Evolutionary conservation across 345 rosid species (phyloP).

Genomic region (Tarenaya hassleriana): DNA sequence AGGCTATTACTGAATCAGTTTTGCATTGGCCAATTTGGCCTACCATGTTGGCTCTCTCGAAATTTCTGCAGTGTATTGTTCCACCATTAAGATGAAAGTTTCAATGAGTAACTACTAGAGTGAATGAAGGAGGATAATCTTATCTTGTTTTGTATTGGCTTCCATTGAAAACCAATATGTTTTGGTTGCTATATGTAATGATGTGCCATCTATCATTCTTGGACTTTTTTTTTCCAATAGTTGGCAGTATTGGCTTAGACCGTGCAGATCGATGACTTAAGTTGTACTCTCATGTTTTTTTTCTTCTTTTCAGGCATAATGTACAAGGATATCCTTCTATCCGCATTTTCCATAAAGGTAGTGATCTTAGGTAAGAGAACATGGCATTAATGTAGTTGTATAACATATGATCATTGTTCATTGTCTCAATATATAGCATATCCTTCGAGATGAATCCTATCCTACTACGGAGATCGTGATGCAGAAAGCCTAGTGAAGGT

Average conservation of each 20-base stretch:
- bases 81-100: conserved; percentile 7
- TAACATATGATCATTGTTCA: no score
- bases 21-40: conserved; percentile 2
- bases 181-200: conserved; percentile 12
- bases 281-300: conserved; percentile 6
- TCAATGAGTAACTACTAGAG: conserved; percentile 4
- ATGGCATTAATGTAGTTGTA: no score
- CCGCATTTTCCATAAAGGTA: conserved; percentile 97
- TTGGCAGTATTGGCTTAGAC: no score
- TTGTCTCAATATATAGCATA: no score
- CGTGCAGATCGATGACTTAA: conserved; percentile 9
- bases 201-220: conserved; percentile 5
- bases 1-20: conserved; percentile 11
- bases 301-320: conserved; percentile 56
- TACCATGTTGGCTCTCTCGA: conserved; percentile 7
- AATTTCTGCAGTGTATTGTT: conserved; percentile 8
- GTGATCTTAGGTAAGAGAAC: conserved; percentile 58
- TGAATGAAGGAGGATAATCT: conserved; percentile 8
- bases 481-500: conserved; percentile 94
- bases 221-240: conserved; percentile 5
- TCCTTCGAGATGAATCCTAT: no score
- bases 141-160: conserved; percentile 6
- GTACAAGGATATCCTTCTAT: conserved; percentile 97
- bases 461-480: conserved; percentile 98
- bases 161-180: neutral